Evolutionary conservation across 75 land plant species (phyloP).

Genomic region (Sequoia sempervirens): DNA sequence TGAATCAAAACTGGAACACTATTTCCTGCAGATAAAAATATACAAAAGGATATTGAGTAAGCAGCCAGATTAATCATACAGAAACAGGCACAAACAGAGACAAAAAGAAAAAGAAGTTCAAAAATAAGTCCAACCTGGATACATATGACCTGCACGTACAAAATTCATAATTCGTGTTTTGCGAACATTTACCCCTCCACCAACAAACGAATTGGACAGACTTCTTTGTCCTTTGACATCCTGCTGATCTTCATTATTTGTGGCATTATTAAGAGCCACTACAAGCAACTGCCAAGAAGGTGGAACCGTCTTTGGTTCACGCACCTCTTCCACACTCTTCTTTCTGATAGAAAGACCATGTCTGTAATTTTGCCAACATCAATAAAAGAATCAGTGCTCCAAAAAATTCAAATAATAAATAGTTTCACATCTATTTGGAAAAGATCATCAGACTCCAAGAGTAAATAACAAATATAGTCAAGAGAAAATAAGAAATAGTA

Average conservation of each 20-base stretch:
- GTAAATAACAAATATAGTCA: neutral
- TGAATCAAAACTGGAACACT: conserved; percentile 26
- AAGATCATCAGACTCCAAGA: neutral
- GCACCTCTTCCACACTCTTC: conserved; percentile 49
- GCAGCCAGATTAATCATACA: neutral
- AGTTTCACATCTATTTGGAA: neutral
- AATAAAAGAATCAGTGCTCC: neutral
- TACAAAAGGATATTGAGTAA: neutral
- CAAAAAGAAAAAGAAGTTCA: neutral
- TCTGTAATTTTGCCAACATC: conserved; percentile 33
- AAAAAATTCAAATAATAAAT: neutral
- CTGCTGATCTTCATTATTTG: conserved; percentile 33
- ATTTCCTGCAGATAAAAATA: conserved; percentile 24
- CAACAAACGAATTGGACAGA: conserved; percentile 68
- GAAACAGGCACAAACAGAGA: neutral
- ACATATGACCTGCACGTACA: conserved; percentile 26
- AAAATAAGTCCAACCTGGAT: conserved; percentile 39
- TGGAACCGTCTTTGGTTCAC: conserved; percentile 27
- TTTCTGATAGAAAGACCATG: conserved; percentile 55
- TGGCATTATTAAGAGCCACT: conserved; percentile 19
- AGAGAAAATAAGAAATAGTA: neutral
- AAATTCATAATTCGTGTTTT: conserved; percentile 66
- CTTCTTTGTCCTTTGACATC: conserved; percentile 43
- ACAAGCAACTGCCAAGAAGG: conserved; percentile 32
- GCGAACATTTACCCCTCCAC: conserved; percentile 67